A percentile compares a stretch with the other conserved stretches of the same genome.
Conservation (phyloP, 495 filamentous ascomycete species). For the Venustampulla echinocandica region DNA sequence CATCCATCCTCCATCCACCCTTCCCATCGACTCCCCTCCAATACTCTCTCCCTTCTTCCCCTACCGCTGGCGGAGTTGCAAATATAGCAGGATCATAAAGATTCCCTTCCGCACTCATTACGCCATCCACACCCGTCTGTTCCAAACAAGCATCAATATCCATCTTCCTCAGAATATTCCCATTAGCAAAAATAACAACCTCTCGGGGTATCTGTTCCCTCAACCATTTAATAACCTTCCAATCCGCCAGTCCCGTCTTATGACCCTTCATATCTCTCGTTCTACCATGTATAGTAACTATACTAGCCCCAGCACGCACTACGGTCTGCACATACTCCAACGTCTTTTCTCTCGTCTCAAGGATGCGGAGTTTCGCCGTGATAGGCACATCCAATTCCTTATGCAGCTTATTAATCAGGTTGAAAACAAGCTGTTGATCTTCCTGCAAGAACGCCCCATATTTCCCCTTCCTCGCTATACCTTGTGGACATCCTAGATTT, state of each 20-base stretch:
- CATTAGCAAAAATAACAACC: slow-evolving; percentile 93
- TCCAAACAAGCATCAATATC: slow-evolving; percentile 74
- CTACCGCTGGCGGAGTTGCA: slow-evolving; percentile 51
- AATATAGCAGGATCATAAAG: slow-evolving; percentile 87
- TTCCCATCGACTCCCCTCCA: slow-evolving; percentile 76
- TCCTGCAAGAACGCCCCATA: slow-evolving; percentile 96
- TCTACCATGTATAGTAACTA: slow-evolving; percentile 87
- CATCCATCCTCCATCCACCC: slow-evolving; percentile 85
- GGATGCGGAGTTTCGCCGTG: slow-evolving; percentile 89
- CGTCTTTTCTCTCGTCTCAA: slow-evolving; percentile 78
- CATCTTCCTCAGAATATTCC: slow-evolving; percentile 76
- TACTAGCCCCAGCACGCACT: slow-evolving; percentile 78
- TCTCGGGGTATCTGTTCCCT: slow-evolving; percentile 76
- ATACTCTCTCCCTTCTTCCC: slow-evolving; percentile 62
- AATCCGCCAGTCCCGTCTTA: slow-evolving; percentile 88
- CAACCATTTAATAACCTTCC: slow-evolving; percentile 72
- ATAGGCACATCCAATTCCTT: slow-evolving; percentile 61
- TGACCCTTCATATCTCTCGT: slow-evolving; percentile 91
- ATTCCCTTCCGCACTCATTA: slow-evolving; percentile 95
- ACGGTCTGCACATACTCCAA: slow-evolving; percentile 86
- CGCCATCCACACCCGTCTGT: slow-evolving; percentile 81
- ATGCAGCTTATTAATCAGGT: slow-evolving; percentile 71
- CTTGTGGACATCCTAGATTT: slow-evolving; percentile 96
- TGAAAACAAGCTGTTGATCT: slow-evolving; percentile 73
- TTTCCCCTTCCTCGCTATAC: slow-evolving; percentile 80